Base-by-base conservation (phyloP, 345 rosid species). In the Carallia pectinifolia region DNA sequence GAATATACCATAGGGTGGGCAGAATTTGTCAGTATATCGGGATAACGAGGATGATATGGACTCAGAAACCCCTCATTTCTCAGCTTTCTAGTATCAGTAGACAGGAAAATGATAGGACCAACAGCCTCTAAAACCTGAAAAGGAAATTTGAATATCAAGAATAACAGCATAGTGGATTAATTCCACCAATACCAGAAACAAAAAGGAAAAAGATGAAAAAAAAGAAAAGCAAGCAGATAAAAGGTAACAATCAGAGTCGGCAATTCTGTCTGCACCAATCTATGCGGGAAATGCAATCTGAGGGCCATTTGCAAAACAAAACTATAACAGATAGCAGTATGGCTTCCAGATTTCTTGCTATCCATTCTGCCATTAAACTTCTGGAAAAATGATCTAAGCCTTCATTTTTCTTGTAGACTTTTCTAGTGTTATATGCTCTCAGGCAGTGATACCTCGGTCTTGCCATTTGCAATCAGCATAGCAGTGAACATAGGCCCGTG, bases 91-190 rank as follows among this genome's bases (percentile, higher is more conserved):
- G 99, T 92, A 85, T 95, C 99, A 58, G 94, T 90, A 62, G 96
- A 92, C 67, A 95, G 81, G 79, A 92, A 95, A 78, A 95, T 92
- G 64, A 90, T 88, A 58, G 98, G 99, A 70, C 98, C 99, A 37
- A 95, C 96, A 65, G 99, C 99, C 86, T 95, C 98, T 77, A 95
- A 80, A 75, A 95, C 99, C 99, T 95, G 89, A 71, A 82, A 70
- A 79, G 53, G 16, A 37, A 62, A 81, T 68, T 66, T 54, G 48
- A 34, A 77, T 63, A 0, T 52, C 58, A 34, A 44, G 56, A 6
- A 4, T 27, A 33, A 5, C 39, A 16, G 6, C 27, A 23, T 10
- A 31, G 18, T 19, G 40, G 38, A 54, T 15, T 52, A 36, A 34
- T 66, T 50, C 6, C 39, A n/a, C 5, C n/a, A 53, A 4, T 15